These are phyloP conservation scores for Albifimbria verrucaria DNA, from an alignment of 2,329 filamentous ascomycete species.

Conservation along the genomic window DNA sequence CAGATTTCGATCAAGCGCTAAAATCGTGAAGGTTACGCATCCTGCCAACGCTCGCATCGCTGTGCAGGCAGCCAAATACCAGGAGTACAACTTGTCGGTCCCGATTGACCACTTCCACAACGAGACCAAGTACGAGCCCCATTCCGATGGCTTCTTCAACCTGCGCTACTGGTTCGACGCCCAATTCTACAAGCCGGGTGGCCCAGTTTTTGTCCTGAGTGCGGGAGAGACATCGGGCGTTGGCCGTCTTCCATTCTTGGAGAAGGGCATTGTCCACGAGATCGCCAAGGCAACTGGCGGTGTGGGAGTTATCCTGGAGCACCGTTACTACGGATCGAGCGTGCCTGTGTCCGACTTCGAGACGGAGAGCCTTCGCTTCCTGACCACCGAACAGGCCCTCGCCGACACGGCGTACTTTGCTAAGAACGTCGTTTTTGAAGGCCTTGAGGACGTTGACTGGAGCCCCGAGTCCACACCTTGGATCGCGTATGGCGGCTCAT, in stretches of 20 bases:
- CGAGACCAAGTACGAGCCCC: slow-evolving; percentile 72
- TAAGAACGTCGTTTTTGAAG: slow-evolving; percentile 65
- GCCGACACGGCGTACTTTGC: slow-evolving; percentile 83
- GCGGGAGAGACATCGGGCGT: slow-evolving; percentile 66
- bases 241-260: slow-evolving; percentile 65
- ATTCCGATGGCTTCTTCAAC: slow-evolving; percentile 63
- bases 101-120: slow-evolving; percentile 82
- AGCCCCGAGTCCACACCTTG: slow-evolving; percentile 65
- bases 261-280: slow-evolving; percentile 73
- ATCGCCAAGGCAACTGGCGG: slow-evolving; percentile 71
- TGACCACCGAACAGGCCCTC: slow-evolving; percentile 78
- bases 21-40: neutral
- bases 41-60: neutral
- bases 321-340: slow-evolving; percentile 81
- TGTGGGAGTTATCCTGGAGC: slow-evolving; percentile 77
- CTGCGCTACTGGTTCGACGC: slow-evolving; percentile 84
- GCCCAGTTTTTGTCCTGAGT: slow-evolving; percentile 75
- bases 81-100: slow-evolving; percentile 33
- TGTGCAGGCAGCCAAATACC: neutral
- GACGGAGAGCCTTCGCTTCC: slow-evolving; percentile 70
- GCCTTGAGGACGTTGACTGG: slow-evolving; percentile 64
- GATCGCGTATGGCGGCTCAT: slow-evolving; percentile 80
- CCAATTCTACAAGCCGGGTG: slow-evolving; percentile 69
- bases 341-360: slow-evolving; percentile 64
- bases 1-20: neutral